Percentiles rank a stretch among this genome's conserved stretches.
phyloP scores from a whole-genome alignment of 768 basidiomycete species.

The Asterophora lycoperdoides region DNA sequence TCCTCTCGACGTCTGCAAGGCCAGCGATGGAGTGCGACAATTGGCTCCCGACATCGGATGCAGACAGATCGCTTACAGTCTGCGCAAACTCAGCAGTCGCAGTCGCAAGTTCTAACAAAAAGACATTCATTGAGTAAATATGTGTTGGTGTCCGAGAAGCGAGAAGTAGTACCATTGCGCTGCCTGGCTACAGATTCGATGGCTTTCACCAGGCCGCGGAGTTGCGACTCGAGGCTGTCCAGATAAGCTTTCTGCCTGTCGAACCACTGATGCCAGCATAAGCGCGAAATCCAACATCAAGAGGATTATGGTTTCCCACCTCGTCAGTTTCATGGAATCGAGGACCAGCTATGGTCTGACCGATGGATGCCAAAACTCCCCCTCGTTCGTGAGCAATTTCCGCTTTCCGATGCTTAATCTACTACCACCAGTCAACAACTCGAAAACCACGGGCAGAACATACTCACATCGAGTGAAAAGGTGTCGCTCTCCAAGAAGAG shows the following conservation, averaged over 20 bases:
- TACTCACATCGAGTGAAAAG: conserved; percentile 81
- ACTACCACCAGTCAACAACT: conserved; percentile 5
- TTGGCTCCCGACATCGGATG: conserved; percentile 71
- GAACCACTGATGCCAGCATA: conserved; percentile 65
- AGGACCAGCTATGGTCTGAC: conserved; percentile 72
- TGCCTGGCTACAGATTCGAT: conserved; percentile 85
- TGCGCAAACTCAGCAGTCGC: conserved; percentile 80
- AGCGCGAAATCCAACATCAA: neutral
- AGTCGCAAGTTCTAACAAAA: conserved; percentile 55
- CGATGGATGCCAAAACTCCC: conserved; percentile 80
- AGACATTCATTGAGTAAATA: neutral
- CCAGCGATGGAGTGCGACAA: conserved; percentile 66
- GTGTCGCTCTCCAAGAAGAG: conserved; percentile 92
- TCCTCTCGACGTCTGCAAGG: conserved; percentile 70
- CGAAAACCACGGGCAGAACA: neutral
- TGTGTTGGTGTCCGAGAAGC: neutral
- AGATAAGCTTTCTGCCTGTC: conserved; percentile 81
- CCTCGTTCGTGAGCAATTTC: conserved; percentile 75
- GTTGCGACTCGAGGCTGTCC: conserved; percentile 85
- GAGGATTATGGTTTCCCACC: conserved; percentile 33
- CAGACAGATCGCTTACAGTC: conserved; percentile 61
- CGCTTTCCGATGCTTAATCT: conserved; percentile 87
- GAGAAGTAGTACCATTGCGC: conserved; percentile 52
- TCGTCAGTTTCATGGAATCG: conserved; percentile 89
- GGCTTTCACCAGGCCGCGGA: conserved; percentile 81